A percentile compares a stretch with the other conserved stretches of the same genome.
phyloP scores from a whole-genome alignment of 805 yeast species.

The Debaryomyces maramus region DNA sequence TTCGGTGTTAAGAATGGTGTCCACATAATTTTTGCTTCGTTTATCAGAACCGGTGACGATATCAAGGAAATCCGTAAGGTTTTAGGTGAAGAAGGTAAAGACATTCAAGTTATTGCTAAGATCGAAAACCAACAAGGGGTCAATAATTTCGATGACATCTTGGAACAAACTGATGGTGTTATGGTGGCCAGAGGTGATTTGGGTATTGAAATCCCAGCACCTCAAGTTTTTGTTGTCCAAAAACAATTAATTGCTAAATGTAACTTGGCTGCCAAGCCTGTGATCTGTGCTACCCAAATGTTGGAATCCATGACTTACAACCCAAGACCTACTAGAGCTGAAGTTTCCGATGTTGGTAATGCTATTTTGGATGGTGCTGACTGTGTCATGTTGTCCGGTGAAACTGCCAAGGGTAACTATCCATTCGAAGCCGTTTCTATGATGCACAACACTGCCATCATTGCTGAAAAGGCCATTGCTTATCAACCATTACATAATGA shows the following conservation, averaged over 20 bases:
- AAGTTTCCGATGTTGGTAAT: conserved; percentile 98
- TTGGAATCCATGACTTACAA: conserved; percentile 98
- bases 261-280: conserved; percentile 99
- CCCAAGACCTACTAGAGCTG: conserved; percentile 99
- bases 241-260: conserved; percentile 98
- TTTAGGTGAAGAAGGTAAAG: conserved; percentile 94
- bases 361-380: conserved; percentile 99
- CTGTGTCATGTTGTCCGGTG: conserved; percentile 99
- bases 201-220: conserved; percentile 99
- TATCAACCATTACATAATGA: conserved; percentile 83
- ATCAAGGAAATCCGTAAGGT: conserved; percentile 88
- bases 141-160: conserved; percentile 97
- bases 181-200: conserved; percentile 99
- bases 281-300: conserved; percentile 99
- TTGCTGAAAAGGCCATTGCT: conserved; percentile 96
- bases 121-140: conserved; percentile 99
- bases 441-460: conserved; percentile 97
- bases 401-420: conserved; percentile 99
- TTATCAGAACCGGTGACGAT: conserved; percentile 93
- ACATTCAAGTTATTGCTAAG: conserved; percentile 94
- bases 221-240: conserved; percentile 97
- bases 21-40: conserved; percentile 98
- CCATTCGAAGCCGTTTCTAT: conserved; percentile 96
- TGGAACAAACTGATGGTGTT: conserved; percentile 95
- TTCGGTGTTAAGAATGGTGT: conserved; percentile 98